phyloP scores from a whole-genome alignment of 139 green algal species.

The Chlamydomonas applanata region DNA sequence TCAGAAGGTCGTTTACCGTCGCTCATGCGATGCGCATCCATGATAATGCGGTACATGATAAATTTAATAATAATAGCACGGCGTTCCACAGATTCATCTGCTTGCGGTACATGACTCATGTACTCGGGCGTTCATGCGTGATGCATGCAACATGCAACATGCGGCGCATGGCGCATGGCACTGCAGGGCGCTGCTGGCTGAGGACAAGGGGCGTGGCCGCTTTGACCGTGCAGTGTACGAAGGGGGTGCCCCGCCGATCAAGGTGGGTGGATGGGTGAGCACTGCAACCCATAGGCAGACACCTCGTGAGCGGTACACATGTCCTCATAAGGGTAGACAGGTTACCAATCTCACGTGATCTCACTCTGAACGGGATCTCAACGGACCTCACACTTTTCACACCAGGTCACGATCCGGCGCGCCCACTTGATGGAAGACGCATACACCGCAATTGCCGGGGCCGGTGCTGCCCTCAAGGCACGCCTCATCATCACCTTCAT shows the following conservation, averaged over 20 bases:
- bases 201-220: constrained; percentile 48
- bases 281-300: background rate
- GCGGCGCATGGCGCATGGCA: constrained; percentile 21
- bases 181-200: constrained; percentile 49
- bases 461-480: constrained; percentile 50
- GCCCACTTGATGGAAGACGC: constrained; percentile 56
- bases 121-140: too few relatives aligned
- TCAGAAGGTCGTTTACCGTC: too few relatives aligned
- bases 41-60: too few relatives aligned
- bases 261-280: constrained; percentile 11
- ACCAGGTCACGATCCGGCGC: constrained; percentile 36
- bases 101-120: too few relatives aligned
- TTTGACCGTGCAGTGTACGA: constrained; percentile 42
- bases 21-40: too few relatives aligned
- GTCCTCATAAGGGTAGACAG: too few relatives aligned
- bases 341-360: too few relatives aligned
- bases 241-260: constrained; percentile 43
- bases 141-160: background rate
- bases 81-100: too few relatives aligned
- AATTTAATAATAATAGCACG: too few relatives aligned
- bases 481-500: constrained; percentile 73
- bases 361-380: too few relatives aligned
- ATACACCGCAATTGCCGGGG: constrained; percentile 30
- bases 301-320: too few relatives aligned
- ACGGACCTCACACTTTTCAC: too few relatives aligned